Percentiles rank a stretch among this genome's conserved stretches.
These are phyloP conservation scores for Bassia scoparia DNA, from an alignment of 148 eudicot genomes.

Conservation along the genomic window DNA sequence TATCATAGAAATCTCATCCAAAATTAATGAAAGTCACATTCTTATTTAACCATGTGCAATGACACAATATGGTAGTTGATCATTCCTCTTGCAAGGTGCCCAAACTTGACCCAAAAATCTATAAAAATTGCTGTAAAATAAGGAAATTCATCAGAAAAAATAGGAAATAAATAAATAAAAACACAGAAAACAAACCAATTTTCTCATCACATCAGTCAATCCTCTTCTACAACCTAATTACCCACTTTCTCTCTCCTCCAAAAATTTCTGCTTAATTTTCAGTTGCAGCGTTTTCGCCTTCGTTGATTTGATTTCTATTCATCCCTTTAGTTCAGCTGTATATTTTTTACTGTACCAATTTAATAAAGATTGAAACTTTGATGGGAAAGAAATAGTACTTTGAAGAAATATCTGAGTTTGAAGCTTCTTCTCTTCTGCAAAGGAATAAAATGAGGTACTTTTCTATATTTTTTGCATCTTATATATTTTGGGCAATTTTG, in stretches of 20 bases:
- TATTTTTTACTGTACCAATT: neutral
- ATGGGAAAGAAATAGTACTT: constrained; percentile 10
- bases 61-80: too few relatives aligned
- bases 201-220: constrained; percentile 9
- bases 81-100: too few relatives aligned
- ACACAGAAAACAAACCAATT: neutral
- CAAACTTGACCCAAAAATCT: too few relatives aligned
- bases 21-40: too few relatives aligned
- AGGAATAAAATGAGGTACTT: constrained; percentile 27
- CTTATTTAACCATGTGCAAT: too few relatives aligned
- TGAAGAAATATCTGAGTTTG: constrained; percentile 13
- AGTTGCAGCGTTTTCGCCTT: neutral
- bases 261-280: neutral
- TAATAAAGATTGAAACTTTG: constrained; percentile 16
- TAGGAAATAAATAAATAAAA: neutral
- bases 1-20: too few relatives aligned
- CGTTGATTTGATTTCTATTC: neutral
- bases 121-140: too few relatives aligned
- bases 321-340: constrained; percentile 7
- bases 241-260: constrained; percentile 7
- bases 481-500: constrained; percentile 20
- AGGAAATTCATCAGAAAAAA: too few relatives aligned
- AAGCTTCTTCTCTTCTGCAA: neutral
- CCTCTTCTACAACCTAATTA: constrained; percentile 3
- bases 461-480: constrained; percentile 5